Evolutionary conservation across 2,329 filamentous ascomycete species (phyloP), one percentile per base, ranked within the genome.

Genomic region (Pleoardoris graminearum): DNA sequence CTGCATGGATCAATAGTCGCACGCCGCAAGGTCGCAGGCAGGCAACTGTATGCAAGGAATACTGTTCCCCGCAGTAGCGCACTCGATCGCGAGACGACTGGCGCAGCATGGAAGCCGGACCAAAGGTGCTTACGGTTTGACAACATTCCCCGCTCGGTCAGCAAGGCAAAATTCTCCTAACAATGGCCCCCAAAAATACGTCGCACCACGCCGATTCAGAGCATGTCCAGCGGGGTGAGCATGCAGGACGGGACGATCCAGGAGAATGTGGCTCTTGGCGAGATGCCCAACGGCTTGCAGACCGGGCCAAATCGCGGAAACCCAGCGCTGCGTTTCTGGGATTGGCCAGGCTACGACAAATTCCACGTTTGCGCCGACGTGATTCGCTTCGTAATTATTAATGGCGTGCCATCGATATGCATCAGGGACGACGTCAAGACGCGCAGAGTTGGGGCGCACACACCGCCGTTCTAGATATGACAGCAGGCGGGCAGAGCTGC

Each of bases 11-110:
- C 57, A 55, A 57, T 58, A 57, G 50, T 36, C 36, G 36, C 39
- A 55, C 58, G 64, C 63, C 60, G 53, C 52, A 43, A 53, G 53
- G 54, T 49, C 53, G 58, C 60, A 67, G 58, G 54, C 14, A 30
- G 50, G 53, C 53, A 48, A 37, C 47, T 49, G 37, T 50, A 55
- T 62, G 57, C 61, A 61, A 54, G 55, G 39, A 60, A 59, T 54
- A 60, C 59, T 55, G 59, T 57, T 52, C 44, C 54, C 57, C 63
- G 65, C 65, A 66, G 59, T 54, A 59, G 62, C 45, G 55, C 47
- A 35, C 37, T 51, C 30, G 33, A 43, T 41, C 38, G 37, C 43
- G 37, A 55, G 44, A 51, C 49, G 41, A 39, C 25, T 52, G 52
- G 56, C 44, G 58, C 54, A 37, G 57, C 49, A 53, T 46, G 17